Base-by-base conservation (phyloP, 1,139 yeast genomes). In the Taphrina confusa region DNA sequence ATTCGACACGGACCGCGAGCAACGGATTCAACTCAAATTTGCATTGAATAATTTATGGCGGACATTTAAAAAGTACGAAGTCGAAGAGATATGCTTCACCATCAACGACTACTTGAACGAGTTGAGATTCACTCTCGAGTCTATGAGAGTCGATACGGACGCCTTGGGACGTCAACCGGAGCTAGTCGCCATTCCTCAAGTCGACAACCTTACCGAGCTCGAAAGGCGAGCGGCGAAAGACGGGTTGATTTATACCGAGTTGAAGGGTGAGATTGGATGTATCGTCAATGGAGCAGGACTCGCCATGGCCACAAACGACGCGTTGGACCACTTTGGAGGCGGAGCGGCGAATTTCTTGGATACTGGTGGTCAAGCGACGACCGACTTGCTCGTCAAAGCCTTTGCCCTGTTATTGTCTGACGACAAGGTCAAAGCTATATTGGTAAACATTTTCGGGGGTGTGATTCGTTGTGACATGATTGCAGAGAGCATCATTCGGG, bases 291-390 rank as follows among this genome's bases (percentile, higher is more conserved):
- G 59, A 9, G 59, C 59, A 11, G 59, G 59, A 3, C 51, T 54
- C 14, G 59, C 59, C 12, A 54, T 54, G 59, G 50, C 59, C 22
- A 54, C 59, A 11, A 44, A 44, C n/a, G 59, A 54, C 40, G 34
- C 37, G n/a, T 12, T 54, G 4, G 33, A 18, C 2, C 45, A 37
- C 22, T 44, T 34, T 30, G 59, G 59, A 14, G 37, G 51, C 11
- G 30, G 45, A 6, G 47, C 59, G 16, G 59, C 59, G 2, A 54
- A 54, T 27, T 54, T 54, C 22, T 36, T 54, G 5, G 59, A 54
- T 28, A 45, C 59, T 6, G 59, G 59, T n/a, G 59, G 59, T n/a
- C 59, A 45, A 12, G 59, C 59, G 28, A 54, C 59, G 6, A 44
- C 59, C 12, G 59, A 33, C 18, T 11, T 45, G 30, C 23, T 54